phyloP scores from a whole-genome alignment of 495 filamentous ascomycete genomes.

The Hyaloscypha bicolor region DNA sequence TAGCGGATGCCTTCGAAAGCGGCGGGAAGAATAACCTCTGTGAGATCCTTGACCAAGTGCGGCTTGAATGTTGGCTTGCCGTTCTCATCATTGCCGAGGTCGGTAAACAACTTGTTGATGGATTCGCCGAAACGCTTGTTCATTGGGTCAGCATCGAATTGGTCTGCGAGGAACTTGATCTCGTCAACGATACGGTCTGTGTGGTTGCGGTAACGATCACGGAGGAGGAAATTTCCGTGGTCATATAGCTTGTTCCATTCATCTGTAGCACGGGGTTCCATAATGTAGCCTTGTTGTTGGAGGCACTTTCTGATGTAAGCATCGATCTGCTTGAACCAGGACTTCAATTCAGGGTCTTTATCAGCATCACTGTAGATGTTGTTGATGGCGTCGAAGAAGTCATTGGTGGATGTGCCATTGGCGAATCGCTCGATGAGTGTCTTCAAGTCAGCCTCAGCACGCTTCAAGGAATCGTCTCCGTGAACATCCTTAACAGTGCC shows the following conservation, averaged over 20 bases:
- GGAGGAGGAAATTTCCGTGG: constrained; percentile 83
- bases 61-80: constrained; percentile 91
- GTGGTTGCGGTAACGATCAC: constrained; percentile 83
- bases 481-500: constrained; percentile 72
- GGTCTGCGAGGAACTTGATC: constrained; percentile 81
- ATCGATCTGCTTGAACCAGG: constrained; percentile 85
- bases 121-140: constrained; percentile 79
- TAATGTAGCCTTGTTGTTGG: constrained; percentile 86
- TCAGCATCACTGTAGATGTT: constrained; percentile 91
- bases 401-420: constrained; percentile 86
- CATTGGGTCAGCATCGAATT: constrained; percentile 85
- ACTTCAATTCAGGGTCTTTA: constrained; percentile 79
- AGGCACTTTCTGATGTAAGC: constrained; percentile 80
- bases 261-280: constrained; percentile 77
- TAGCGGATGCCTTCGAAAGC: constrained; percentile 88
- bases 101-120: constrained; percentile 81
- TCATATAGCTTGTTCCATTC: constrained; percentile 88
- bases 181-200: constrained; percentile 89
- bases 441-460: constrained; percentile 80
- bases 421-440: constrained; percentile 92
- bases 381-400: constrained; percentile 84
- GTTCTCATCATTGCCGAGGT: constrained; percentile 81
- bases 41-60: constrained; percentile 86
- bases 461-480: constrained; percentile 57
- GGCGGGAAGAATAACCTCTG: constrained; percentile 81